phyloP scores from a whole-genome alignment of 2,329 filamentous ascomycete genomes.

The Talaromyces sp. region DNA sequence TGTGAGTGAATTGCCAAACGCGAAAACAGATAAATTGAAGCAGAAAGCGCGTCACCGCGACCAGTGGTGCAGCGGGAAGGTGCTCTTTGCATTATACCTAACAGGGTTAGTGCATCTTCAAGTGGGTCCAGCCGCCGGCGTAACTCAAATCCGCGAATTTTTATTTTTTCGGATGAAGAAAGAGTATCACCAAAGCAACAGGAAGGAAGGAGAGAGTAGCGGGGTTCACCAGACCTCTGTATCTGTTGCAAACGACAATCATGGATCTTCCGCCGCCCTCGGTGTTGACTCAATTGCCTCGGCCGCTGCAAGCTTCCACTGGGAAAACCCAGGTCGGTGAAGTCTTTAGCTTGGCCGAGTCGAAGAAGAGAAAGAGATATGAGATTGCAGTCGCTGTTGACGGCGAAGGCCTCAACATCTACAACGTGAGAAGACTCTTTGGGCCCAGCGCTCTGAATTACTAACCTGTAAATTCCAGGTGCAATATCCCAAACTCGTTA shows the following conservation, averaged over 20 bases:
- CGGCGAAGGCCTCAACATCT: constrained; percentile 62
- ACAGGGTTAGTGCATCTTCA: background rate
- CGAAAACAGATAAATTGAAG: background rate
- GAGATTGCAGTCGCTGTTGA: constrained; percentile 61
- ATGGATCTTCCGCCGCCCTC: constrained; percentile 49
- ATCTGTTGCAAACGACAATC: background rate
- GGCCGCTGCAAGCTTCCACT: constrained; percentile 41
- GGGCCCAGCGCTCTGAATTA: background rate
- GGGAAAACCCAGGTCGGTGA: constrained; percentile 44
- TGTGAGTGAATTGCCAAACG: background rate
- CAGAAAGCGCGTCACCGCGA: constrained; percentile 19
- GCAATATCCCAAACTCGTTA: constrained; percentile 59
- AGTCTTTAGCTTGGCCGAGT: constrained; percentile 55
- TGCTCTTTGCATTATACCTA: background rate
- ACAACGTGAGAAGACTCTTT: constrained; percentile 51
- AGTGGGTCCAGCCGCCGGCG: constrained; percentile 2
- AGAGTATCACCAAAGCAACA: background rate
- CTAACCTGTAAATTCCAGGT: constrained; percentile 44
- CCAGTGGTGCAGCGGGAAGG: constrained; percentile 6
- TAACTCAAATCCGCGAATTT: constrained; percentile 14
- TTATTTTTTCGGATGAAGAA: constrained; percentile 5
- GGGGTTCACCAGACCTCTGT: background rate
- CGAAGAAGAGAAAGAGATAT: constrained; percentile 61
- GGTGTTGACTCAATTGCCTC: constrained; percentile 48
- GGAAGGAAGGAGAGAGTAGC: background rate